Conservation (phyloP, 2,329 filamentous ascomycete species). For the Talaromyces sp. region DNA sequence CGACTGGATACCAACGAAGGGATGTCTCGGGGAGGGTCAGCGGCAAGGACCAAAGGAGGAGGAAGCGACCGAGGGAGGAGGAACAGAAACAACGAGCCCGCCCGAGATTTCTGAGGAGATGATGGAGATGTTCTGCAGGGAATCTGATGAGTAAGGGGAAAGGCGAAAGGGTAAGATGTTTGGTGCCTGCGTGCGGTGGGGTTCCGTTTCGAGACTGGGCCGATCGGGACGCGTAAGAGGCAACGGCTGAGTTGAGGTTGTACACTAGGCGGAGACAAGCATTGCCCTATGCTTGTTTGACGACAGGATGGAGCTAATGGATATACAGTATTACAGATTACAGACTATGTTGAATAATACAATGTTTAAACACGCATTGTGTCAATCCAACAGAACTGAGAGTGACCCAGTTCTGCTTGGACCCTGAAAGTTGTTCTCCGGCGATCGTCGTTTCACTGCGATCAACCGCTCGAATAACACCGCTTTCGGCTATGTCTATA, state of each 20-base stretch:
- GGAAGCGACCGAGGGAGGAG: slow-evolving; percentile 3
- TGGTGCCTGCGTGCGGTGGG: slow-evolving; percentile 32
- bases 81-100: slow-evolving; percentile 25
- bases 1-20: slow-evolving; percentile 17
- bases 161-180: slow-evolving; percentile 15
- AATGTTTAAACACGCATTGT: too few relatives aligned
- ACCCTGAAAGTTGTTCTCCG: slow-evolving; percentile 9
- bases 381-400: too few relatives aligned
- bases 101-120: slow-evolving; percentile 21
- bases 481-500: slow-evolving; percentile 18
- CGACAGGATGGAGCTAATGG: too few relatives aligned
- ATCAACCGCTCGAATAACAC: slow-evolving; percentile 9
- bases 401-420: slow-evolving; percentile 1
- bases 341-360: too few relatives aligned
- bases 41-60: background rate
- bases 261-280: background rate
- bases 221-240: slow-evolving; percentile 31
- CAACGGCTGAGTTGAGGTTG: slow-evolving; percentile 10
- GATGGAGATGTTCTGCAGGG: slow-evolving; percentile 10
- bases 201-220: slow-evolving; percentile 30
- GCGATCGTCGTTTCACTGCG: slow-evolving; percentile 22
- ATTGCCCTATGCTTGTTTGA: too few relatives aligned
- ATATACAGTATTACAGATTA: background rate
- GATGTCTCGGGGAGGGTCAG: slow-evolving; percentile 4
- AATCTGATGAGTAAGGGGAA: slow-evolving; percentile 13